phyloP scores from a whole-genome alignment of 2,329 filamentous ascomycete species.

The Trichoderma endophyticum region DNA sequence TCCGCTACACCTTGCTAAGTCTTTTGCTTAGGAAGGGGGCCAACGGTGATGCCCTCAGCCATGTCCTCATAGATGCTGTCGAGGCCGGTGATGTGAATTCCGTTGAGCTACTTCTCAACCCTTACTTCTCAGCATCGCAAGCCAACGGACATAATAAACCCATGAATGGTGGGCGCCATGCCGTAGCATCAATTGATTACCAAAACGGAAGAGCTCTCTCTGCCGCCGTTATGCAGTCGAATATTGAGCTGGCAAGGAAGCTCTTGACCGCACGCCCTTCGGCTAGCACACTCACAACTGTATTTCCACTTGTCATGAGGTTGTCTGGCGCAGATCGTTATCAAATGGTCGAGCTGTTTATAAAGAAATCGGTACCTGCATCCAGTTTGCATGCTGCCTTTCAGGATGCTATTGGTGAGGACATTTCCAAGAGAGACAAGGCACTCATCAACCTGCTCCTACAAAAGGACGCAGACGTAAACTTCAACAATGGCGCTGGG shows the following conservation, averaged over 20 bases:
- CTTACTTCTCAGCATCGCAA: constrained; percentile 35
- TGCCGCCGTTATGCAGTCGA: constrained; percentile 45
- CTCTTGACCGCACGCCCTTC: constrained; percentile 48
- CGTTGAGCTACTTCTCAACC: constrained; percentile 48
- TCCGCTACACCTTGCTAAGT: constrained; percentile 43
- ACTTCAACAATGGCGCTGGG: constrained; percentile 50
- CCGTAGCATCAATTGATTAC: constrained; percentile 51
- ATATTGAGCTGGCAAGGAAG: constrained; percentile 42
- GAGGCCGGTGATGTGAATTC: constrained; percentile 47
- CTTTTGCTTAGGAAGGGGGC: constrained; percentile 52
- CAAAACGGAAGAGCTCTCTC: constrained; percentile 50
- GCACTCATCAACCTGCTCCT: constrained; percentile 52
- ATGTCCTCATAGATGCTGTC: constrained; percentile 50
- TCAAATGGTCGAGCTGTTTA: constrained; percentile 48
- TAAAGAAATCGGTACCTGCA: constrained; percentile 47
- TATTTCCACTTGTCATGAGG: constrained; percentile 48
- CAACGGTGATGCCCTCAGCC: constrained; percentile 43
- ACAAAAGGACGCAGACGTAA: constrained; percentile 51
- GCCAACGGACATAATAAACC: constrained; percentile 29
- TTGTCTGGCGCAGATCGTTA: constrained; percentile 44
- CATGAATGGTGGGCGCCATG: constrained; percentile 39
- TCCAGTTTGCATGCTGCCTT: constrained; percentile 48
- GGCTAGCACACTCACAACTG: constrained; percentile 44
- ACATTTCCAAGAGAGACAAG: constrained; percentile 46
- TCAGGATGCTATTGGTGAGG: constrained; percentile 51